Evolutionary conservation across 257 asterid species (phyloP).

Genomic region (Nicotiana otophora): DNA sequence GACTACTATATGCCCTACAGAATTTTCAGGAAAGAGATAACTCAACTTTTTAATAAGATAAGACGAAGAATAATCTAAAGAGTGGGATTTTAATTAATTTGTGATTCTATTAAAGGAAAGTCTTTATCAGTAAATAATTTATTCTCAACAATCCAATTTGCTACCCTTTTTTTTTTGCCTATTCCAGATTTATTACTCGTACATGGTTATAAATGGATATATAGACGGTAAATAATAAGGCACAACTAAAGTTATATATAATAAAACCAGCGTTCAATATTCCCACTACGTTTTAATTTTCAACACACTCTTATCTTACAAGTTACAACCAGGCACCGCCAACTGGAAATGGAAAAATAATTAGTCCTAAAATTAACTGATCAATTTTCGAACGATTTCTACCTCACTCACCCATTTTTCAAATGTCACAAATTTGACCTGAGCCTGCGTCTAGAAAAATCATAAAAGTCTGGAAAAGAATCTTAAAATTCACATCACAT

Average conservation of each 20-base stretch:
- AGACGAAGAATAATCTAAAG: constrained; percentile 5
- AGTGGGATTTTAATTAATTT: background rate
- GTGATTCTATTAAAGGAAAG: background rate
- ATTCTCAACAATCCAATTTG: background rate
- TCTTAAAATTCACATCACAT: background rate
- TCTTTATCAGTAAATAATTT: background rate
- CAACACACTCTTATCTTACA: background rate
- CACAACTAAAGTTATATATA: too few relatives aligned
- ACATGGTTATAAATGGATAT: background rate
- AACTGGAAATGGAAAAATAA: background rate
- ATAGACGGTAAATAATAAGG: too few relatives aligned
- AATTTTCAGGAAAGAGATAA: constrained; percentile 7
- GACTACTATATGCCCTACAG: constrained; percentile 4
- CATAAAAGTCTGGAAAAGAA: background rate
- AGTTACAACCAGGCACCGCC: background rate
- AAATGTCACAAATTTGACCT: background rate
- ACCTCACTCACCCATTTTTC: background rate
- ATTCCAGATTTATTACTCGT: too few relatives aligned
- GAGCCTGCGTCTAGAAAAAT: background rate
- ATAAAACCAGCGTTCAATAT: too few relatives aligned
- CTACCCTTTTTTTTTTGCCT: background rate
- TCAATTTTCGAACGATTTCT: background rate
- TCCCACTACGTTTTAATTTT: background rate
- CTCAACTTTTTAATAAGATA: background rate
- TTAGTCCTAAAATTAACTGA: background rate